These are phyloP conservation scores for Elsinoe necatrix DNA, from an alignment of 2,329 filamentous ascomycete species.

Conservation along the genomic window DNA sequence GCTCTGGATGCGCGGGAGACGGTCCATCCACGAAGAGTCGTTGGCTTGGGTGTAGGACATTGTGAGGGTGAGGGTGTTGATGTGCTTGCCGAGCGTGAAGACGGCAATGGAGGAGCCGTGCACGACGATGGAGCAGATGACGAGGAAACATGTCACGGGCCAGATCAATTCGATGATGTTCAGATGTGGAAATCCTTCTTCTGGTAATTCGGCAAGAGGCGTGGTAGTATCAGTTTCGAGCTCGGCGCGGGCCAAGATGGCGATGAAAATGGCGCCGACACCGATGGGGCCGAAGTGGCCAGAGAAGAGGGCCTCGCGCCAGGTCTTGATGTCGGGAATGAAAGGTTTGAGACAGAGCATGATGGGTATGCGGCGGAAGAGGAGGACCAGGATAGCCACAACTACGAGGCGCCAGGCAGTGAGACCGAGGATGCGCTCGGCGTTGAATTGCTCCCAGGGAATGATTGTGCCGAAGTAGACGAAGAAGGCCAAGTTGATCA, in stretches of 20 bases:
- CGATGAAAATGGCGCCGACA: conserved; percentile 91
- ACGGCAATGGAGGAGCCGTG: conserved; percentile 98
- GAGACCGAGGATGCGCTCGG: conserved; percentile 57
- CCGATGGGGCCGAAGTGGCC: conserved; percentile 97
- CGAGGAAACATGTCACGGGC: conserved; percentile 91
- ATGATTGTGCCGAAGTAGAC: conserved; percentile 97
- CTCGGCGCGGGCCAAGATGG: conserved; percentile 87
- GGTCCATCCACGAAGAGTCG: conserved; percentile 92
- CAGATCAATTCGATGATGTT: conserved; percentile 78
- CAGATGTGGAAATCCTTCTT: conserved; percentile 52
- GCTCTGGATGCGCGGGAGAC: conserved; percentile 73
- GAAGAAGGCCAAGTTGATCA: conserved; percentile 96
- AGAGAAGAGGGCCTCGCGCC: conserved; percentile 92
- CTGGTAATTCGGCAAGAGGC: conserved; percentile 57
- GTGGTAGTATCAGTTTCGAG: conserved; percentile 69
- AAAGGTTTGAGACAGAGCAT: conserved; percentile 87
- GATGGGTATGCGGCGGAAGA: conserved; percentile 91
- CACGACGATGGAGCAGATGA: conserved; percentile 87
- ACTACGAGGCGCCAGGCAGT: conserved; percentile 87
- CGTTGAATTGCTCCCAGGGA: conserved; percentile 88
- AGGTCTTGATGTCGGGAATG: conserved; percentile 95
- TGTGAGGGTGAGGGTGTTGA: conserved; percentile 90
- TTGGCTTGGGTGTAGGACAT: conserved; percentile 91
- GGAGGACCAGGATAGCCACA: conserved; percentile 83
- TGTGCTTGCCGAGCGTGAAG: conserved; percentile 93